Base-by-base conservation (phyloP, 1,139 yeast genomes). In the Debaryomycetaceae sp. region DNA sequence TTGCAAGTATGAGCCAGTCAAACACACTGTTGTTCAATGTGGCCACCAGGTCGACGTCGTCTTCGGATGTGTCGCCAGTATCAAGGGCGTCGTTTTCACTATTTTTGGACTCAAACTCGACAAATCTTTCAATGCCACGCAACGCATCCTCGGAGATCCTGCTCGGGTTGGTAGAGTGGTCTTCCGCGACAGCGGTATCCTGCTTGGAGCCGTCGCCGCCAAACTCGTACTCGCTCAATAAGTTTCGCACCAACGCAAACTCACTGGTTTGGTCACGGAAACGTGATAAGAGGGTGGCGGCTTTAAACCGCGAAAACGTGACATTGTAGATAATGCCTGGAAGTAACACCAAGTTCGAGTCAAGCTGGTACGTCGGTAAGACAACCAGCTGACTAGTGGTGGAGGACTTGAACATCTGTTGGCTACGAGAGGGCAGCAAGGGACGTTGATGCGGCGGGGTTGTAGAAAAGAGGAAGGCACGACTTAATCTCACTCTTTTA, bases 321-420 rank as follows among this genome's bases (percentile, higher is more conserved):
- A 77, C 75, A 38, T 74, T 68, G 49, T 78, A 78, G 18, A 75
- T 63, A 30, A 77, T 69, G 0, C 83, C 83, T 1, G 85, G 84
- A 10, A 78, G 48, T 22, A 76, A 59, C 10, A 78, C 74, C 36
- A 76, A 50, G 41, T 60, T 64, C 27, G 70, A 63, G 44, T 65
- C 72, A 23, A 65, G 51, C 32, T 55, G 56, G 45, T 66, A 66
- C 20, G 63, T 56, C 21, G 74, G 73, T 30, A 67, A 50, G 12
- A 56, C 57, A 31, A 56, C 39, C 39, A 39, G 46, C 29, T 41
- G 50, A 10, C 30, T 16, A 11, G 18, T 23, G 11, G 33, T 23
- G 12, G 33, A 23, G 5, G 29, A 5, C n/a, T 6, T 9, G 16
- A 23, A 13, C 14, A 13, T 19, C 21, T n/a, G n/a, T n/a, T n/a